These are phyloP conservation scores for Eremomyces bilateralis DNA, from an alignment of 495 filamentous ascomycete genomes.

Conservation along the genomic window DNA sequence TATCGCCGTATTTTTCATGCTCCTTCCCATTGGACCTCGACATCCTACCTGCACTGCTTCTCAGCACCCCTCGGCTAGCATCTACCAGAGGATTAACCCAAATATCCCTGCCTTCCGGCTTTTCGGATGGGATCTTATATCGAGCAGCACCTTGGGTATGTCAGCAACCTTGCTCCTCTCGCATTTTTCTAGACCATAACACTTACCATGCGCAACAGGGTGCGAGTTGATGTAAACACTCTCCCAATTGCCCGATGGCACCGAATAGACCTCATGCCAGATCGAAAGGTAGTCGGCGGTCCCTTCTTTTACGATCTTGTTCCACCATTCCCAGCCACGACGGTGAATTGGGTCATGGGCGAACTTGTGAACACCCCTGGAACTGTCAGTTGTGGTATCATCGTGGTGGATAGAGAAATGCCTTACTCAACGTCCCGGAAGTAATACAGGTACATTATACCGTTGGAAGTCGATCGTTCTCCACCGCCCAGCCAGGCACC, in stretches of 20 bases:
- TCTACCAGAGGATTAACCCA: slow-evolving; percentile 13
- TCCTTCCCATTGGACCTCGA: slow-evolving; percentile 6
- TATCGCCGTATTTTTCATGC: slow-evolving; percentile 8
- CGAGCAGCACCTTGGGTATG: neutral
- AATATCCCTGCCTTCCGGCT: slow-evolving; percentile 2
- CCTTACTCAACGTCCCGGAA: slow-evolving; percentile 24
- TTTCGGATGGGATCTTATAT: neutral
- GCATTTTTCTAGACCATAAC: neutral
- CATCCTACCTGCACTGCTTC: slow-evolving; percentile 11
- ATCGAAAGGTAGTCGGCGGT: slow-evolving; percentile 26
- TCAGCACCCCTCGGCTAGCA: slow-evolving; percentile 11
- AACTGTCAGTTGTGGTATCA: neutral
- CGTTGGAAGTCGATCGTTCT: slow-evolving; percentile 15
- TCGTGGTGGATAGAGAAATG: neutral
- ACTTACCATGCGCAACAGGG: slow-evolving; percentile 1
- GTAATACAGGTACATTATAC: slow-evolving; percentile 24
- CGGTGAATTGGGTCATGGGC: slow-evolving; percentile 26
- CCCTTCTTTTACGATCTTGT: slow-evolving; percentile 14
- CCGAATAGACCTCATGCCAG: slow-evolving; percentile 27
- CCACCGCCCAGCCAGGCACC: slow-evolving; percentile 4
- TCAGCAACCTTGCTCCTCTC: neutral
- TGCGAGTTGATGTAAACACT: slow-evolving; percentile 19
- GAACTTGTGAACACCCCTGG: slow-evolving; percentile 27
- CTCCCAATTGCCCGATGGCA: slow-evolving; percentile 22
- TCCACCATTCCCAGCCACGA: slow-evolving; percentile 27